Evolutionary conservation across 2,329 filamentous ascomycete genomes (phyloP).

Genomic region (Stemphylium beticola): DNA sequence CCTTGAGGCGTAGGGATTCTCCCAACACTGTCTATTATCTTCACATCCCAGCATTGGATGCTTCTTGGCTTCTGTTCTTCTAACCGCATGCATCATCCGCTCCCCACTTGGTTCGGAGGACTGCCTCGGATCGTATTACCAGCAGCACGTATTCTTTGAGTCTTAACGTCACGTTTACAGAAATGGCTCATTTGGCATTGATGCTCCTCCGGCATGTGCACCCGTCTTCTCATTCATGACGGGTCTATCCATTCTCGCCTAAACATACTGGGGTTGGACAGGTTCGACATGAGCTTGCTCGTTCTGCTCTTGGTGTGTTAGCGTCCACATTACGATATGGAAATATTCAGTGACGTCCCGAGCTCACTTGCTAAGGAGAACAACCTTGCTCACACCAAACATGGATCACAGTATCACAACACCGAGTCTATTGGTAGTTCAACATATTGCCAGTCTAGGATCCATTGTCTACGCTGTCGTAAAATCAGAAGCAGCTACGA

Average conservation of each 20-base stretch:
- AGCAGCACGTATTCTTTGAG: neutral
- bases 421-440: neutral
- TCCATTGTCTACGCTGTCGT: constrained; percentile 4
- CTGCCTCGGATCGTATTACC: constrained; percentile 7
- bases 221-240: neutral
- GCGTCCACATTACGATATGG: constrained; percentile 12
- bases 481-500: constrained; percentile 4
- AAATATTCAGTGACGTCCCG: constrained; percentile 19
- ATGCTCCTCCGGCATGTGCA: neutral
- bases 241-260: neutral
- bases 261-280: neutral
- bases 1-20: neutral
- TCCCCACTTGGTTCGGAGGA: constrained; percentile 1
- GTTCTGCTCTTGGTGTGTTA: constrained; percentile 13
- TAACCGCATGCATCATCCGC: constrained; percentile 1
- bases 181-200: neutral
- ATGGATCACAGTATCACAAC: neutral
- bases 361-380: constrained; percentile 11
- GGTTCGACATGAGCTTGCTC: neutral
- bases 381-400: neutral
- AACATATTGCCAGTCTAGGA: neutral
- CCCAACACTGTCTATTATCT: neutral
- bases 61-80: constrained; percentile 5
- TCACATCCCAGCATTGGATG: neutral
- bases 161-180: neutral